phyloP scores from a whole-genome alignment of 805 yeast species.

The Wickerhamiella shivajii region DNA sequence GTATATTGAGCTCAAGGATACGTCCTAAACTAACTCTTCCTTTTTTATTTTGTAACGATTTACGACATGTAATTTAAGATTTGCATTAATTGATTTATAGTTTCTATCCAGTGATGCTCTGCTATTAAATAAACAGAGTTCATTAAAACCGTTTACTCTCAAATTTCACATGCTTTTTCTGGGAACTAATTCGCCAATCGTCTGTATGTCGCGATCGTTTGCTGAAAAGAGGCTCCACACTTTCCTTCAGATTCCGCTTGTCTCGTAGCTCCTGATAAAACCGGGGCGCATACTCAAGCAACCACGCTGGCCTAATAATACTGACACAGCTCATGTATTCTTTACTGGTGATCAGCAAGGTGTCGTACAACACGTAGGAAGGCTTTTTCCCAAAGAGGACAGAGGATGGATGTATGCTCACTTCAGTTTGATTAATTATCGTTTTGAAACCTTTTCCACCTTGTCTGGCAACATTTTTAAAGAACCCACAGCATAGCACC shows the following conservation, averaged over 20 bases:
- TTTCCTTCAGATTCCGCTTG: constrained; percentile 41
- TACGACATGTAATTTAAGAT: neutral
- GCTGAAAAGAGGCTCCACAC: constrained; percentile 60
- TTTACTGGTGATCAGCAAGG: constrained; percentile 67
- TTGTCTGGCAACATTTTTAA: constrained; percentile 49
- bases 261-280: constrained; percentile 44
- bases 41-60: constrained; percentile 1
- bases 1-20: constrained; percentile 34
- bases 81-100: neutral
- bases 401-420: constrained; percentile 76
- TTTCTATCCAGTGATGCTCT: neutral
- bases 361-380: constrained; percentile 61
- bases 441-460: constrained; percentile 40
- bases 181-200: constrained; percentile 60
- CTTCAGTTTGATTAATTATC: constrained; percentile 29
- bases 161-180: constrained; percentile 13
- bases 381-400: constrained; percentile 64
- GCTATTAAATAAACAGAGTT: neutral
- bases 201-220: constrained; percentile 45
- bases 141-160: constrained; percentile 8
- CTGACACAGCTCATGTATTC: constrained; percentile 79
- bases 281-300: constrained; percentile 58
- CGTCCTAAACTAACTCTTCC: constrained; percentile 14
- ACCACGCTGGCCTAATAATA: constrained; percentile 54
- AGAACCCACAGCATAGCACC: constrained; percentile 52